These are phyloP conservation scores for Fonsecaea multimorphosa DNA, from an alignment of 2,329 filamentous ascomycete genomes.

Conservation along the genomic window DNA sequence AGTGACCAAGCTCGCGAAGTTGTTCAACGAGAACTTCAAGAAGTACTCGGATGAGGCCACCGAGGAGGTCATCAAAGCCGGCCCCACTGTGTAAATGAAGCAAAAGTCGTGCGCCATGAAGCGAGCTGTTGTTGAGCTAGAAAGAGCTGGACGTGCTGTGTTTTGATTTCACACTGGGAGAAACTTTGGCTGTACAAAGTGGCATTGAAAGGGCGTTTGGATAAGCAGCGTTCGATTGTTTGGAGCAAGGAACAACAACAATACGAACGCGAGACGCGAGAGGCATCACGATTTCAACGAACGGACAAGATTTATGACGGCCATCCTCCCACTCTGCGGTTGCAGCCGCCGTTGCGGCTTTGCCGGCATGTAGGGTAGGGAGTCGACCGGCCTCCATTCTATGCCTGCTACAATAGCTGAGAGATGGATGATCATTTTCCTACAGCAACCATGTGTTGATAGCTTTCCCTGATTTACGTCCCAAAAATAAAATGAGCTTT, in stretches of 20 bases:
- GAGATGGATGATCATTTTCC: slow-evolving; percentile 21
- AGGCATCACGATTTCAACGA: slow-evolving; percentile 38
- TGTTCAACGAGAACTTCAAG: slow-evolving; percentile 97
- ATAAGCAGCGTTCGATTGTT: slow-evolving; percentile 34
- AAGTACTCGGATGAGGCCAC: slow-evolving; percentile 90
- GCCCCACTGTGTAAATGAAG: slow-evolving; percentile 44
- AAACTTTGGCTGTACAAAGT: slow-evolving; percentile 32
- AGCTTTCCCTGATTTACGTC: slow-evolving; percentile 12
- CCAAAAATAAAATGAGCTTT: slow-evolving; percentile 15
- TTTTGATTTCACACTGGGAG: slow-evolving; percentile 17
- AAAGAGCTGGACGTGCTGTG: slow-evolving; percentile 6
- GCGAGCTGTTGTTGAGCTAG: slow-evolving; percentile 14
- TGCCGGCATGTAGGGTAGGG: slow-evolving; percentile 14
- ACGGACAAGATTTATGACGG: slow-evolving; percentile 37
- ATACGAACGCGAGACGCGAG: slow-evolving; percentile 40
- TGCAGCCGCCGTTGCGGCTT: slow-evolving; percentile 21
- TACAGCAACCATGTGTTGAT: slow-evolving; percentile 16
- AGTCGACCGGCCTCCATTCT: slow-evolving; percentile 20
- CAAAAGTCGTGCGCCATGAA: neutral
- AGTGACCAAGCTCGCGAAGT: slow-evolving; percentile 83
- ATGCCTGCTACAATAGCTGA: slow-evolving; percentile 33
- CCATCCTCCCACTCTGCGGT: slow-evolving; percentile 17
- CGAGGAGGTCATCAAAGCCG: slow-evolving; percentile 71
- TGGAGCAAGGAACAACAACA: slow-evolving; percentile 26
- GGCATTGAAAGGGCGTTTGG: slow-evolving; percentile 32